Percentiles rank a stretch among this genome's conserved stretches.
phyloP scores from a whole-genome alignment of 2,329 filamentous ascomycete species.

The Hymenotorrendiella dingleyae region DNA sequence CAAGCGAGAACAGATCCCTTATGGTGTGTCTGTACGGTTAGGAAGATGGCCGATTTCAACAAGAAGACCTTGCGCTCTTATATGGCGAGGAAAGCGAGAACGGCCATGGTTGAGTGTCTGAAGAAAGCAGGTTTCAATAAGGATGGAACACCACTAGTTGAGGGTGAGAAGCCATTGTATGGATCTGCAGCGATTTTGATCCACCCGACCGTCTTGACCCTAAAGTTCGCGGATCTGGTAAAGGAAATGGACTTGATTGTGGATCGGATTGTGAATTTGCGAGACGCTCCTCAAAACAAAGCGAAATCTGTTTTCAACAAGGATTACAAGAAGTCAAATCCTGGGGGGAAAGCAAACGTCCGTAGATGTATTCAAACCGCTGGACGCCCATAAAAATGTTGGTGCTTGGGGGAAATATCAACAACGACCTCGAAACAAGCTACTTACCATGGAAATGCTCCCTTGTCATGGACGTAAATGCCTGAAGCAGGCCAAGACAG shows the following conservation, averaged over 20 bases:
- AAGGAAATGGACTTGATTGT: conserved; percentile 22
- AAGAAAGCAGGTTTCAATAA: conserved; percentile 38
- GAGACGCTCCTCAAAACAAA: no score
- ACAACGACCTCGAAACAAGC: no score
- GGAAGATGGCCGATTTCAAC: conserved; percentile 22
- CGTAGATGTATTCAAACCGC: no score
- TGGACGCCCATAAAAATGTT: no score
- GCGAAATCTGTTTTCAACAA: no score
- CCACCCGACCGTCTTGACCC: conserved; percentile 18
- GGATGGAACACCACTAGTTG: conserved; percentile 21
- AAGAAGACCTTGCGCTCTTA: conserved; percentile 43
- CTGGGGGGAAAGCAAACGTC: no score
- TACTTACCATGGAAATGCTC: no score
- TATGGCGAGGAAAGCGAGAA: conserved; percentile 36
- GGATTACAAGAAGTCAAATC: no score
- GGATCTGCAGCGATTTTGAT: conserved; percentile 33
- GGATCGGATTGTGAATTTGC: conserved; percentile 5
- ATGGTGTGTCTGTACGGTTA: conserved; percentile 40
- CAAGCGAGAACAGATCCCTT: conserved; percentile 33
- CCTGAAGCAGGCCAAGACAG: no score
- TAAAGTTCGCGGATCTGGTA: conserved; percentile 22
- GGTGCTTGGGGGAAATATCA: no score
- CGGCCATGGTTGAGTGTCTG: conserved; percentile 41
- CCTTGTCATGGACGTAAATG: no score
- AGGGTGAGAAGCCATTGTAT: conserved; percentile 29